These are phyloP conservation scores for Yamadazyma nakazawae DNA, from an alignment of 805 yeast genomes.

Conservation along the genomic window DNA sequence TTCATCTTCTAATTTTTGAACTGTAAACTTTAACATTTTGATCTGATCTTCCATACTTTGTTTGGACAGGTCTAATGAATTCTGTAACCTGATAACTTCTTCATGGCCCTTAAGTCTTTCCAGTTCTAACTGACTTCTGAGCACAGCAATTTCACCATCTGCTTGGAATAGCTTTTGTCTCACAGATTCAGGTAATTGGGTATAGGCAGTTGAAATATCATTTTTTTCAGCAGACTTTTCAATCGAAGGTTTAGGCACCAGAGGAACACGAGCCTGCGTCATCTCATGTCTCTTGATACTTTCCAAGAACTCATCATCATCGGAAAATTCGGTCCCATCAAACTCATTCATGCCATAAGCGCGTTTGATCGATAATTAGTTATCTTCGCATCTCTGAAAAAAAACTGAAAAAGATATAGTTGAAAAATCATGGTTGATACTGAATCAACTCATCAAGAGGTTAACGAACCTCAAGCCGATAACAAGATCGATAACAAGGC, in stretches of 20 bases:
- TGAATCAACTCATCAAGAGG: neutral
- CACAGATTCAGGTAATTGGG: slow-evolving; percentile 14
- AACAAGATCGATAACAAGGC: neutral
- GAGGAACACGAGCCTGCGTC: neutral
- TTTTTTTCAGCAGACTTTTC: neutral
- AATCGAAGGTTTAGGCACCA: neutral
- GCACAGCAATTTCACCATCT: slow-evolving; percentile 77
- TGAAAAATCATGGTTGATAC: neutral
- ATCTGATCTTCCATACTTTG: slow-evolving; percentile 29
- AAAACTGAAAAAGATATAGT: neutral
- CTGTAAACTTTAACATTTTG: slow-evolving; percentile 25
- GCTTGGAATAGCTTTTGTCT: slow-evolving; percentile 34
- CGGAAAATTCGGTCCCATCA: slow-evolving; percentile 5
- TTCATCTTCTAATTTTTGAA: slow-evolving; percentile 41
- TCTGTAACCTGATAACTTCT: slow-evolving; percentile 29
- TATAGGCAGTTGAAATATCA: neutral
- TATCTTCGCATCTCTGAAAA: slow-evolving; percentile 1
- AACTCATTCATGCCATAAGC: neutral
- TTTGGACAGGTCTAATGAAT: slow-evolving; percentile 16
- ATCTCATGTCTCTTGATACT: slow-evolving; percentile 3
- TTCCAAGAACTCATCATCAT: slow-evolving; percentile 14
- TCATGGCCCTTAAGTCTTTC: slow-evolving; percentile 38
- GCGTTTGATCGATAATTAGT: neutral
- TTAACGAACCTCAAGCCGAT: neutral
- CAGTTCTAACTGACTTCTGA: slow-evolving; percentile 60